Base-by-base conservation (phyloP, 1,139 yeast species). In the Debaryomyces sp. region DNA sequence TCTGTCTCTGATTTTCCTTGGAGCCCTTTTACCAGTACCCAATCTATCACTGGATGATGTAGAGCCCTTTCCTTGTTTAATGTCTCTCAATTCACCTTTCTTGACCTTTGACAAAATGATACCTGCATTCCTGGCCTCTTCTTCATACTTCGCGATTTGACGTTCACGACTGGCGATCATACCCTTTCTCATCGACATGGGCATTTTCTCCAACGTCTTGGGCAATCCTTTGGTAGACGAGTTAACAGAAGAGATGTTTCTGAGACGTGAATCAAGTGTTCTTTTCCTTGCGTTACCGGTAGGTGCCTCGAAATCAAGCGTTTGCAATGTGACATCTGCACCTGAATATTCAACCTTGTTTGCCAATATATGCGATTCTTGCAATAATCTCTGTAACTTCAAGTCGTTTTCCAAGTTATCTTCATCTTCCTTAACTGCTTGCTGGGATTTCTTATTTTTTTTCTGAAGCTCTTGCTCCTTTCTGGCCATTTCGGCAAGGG, bases 41-140 rank as follows among this genome's bases (percentile, higher is more conserved):
- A 87, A 75, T 49, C 90, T 68, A 52, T 84, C 84, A 50, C 76
- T 68, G 13, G 80, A 61, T 15, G 73, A 64, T 5, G 84, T 78
- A 6, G 77, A 73, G 2, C 87, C 86, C 50, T 72, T 71, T 37
- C 87, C 89, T 44, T 75, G 69, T 54, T 80, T 75, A 56, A 81
- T 66, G 49, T 75, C 75, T 60, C 94, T 73, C 50, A 85, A 71
- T 50, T 84, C 80, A 6, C 90, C 91, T 65, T 82, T 84, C 58
- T 75, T 78, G 17, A 78, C 82, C 59, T 77, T 84, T 3, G 91
- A 78, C 46, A 92, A 72, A 21, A 94, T 80, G 51, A 92, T 89
- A 7, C 98, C 98, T 2, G 96, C 96, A 36, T 92, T 92, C 51
- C 75, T 79, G 6, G 99, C 97, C 44, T 89, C 91, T 49, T 78